Evolutionary conservation across 2,329 filamentous ascomycete genomes (phyloP).

Genomic region (Fusarium papillatum): DNA sequence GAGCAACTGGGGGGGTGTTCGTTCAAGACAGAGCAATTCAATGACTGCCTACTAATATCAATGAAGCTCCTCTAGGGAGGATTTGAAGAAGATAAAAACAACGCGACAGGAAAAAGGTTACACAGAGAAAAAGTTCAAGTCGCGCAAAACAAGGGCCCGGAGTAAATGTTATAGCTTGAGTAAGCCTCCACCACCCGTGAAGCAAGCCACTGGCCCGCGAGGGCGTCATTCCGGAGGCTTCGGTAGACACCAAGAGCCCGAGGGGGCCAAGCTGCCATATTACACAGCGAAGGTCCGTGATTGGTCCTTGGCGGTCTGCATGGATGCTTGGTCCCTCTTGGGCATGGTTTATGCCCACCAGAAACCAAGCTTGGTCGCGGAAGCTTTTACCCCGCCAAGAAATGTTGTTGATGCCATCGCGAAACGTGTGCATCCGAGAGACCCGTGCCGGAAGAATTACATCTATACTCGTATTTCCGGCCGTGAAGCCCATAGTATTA

Average conservation of each 20-base stretch:
- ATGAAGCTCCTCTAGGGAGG: conserved; percentile 24
- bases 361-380: conserved; percentile 15
- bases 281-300: conserved; percentile 13
- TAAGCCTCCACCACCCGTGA: conserved; percentile 9
- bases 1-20: conserved; percentile 3
- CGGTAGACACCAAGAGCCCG: conserved; percentile 20
- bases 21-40: conserved; percentile 36
- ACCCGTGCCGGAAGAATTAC: background rate
- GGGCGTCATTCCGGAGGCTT: conserved; percentile 37
- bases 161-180: background rate
- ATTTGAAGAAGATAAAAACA: conserved; percentile 8
- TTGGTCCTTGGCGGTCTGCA: conserved; percentile 13
- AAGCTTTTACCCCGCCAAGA: conserved; percentile 35
- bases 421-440: background rate
- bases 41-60: conserved; percentile 19
- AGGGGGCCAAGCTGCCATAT: conserved; percentile 14
- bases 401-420: background rate
- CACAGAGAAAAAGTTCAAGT: conserved; percentile 3
- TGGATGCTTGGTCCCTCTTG: conserved; percentile 1
- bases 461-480: background rate
- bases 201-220: conserved; percentile 18
- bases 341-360: conserved; percentile 6
- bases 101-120: conserved; percentile 7
- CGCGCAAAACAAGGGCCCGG: background rate
- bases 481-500: background rate